phyloP scores from a whole-genome alignment of 202 grass and related monocot genomes.

The Hordeum pubiflorum region DNA sequence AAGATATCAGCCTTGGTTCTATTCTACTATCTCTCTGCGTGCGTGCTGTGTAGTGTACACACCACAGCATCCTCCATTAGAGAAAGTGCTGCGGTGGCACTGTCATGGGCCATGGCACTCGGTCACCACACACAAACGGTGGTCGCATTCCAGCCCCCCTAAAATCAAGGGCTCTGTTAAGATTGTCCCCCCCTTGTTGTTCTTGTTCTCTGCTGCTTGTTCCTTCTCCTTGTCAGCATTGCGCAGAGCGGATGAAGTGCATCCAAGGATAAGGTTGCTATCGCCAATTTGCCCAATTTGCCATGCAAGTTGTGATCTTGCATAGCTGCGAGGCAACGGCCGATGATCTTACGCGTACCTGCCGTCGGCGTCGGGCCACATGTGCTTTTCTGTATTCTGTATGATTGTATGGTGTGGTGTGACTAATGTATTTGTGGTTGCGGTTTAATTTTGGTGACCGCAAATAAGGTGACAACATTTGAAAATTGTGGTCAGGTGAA shows the following conservation, averaged over 20 bases:
- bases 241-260: not conserved
- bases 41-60: not conserved
- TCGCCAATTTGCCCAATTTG: conserved; percentile 17
- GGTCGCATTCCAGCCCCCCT: conserved; percentile 7
- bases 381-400: not conserved
- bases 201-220: conserved; percentile 38
- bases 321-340: not conserved
- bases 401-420: not conserved
- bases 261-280: not conserved
- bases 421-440: not conserved
- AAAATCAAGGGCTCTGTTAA: conserved; percentile 31
- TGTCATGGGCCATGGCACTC: conserved; percentile 14
- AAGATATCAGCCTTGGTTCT: not conserved
- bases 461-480: no score
- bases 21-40: not conserved
- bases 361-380: not conserved
- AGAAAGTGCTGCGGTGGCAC: not conserved
- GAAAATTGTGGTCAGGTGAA: not conserved
- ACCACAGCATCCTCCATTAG: not conserved
- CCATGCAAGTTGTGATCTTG: conserved; percentile 7
- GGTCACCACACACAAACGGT: not conserved
- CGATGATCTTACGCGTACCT: not conserved
- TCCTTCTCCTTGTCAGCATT: conserved; percentile 35
- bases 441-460: not conserved
- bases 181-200: conserved; percentile 16